Evolutionary conservation across 805 yeast genomes (phyloP).

Genomic region (Zygosaccharomyces lentus): DNA sequence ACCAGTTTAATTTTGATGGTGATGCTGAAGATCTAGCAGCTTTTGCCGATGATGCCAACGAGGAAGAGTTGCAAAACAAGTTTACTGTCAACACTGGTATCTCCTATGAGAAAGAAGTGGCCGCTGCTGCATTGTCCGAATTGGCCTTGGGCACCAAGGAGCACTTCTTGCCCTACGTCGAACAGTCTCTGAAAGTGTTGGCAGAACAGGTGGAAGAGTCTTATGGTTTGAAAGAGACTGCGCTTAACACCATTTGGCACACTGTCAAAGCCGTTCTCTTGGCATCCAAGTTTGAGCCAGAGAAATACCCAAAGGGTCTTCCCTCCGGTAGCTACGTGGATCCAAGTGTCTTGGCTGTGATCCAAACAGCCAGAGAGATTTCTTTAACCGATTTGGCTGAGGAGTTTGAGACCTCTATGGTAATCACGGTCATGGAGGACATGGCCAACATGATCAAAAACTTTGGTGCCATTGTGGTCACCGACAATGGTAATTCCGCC

Average conservation of each 20-base stretch:
- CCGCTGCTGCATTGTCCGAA: slow-evolving; percentile 85
- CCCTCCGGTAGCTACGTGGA: slow-evolving; percentile 59
- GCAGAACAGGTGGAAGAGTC: slow-evolving; percentile 76
- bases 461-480: slow-evolving; percentile 65
- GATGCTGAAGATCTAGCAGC: slow-evolving; percentile 45
- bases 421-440: slow-evolving; percentile 70
- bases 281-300: slow-evolving; percentile 45
- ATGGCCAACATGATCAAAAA: slow-evolving; percentile 61
- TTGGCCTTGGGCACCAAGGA: slow-evolving; percentile 83
- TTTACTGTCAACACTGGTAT: slow-evolving; percentile 90
- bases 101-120: slow-evolving; percentile 92
- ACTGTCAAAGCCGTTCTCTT: slow-evolving; percentile 65
- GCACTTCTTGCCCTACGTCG: slow-evolving; percentile 72
- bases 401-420: slow-evolving; percentile 82
- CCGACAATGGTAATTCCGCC: slow-evolving; percentile 54
- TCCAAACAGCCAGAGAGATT: slow-evolving; percentile 61
- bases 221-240: slow-evolving; percentile 86
- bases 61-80: slow-evolving; percentile 63
- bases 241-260: slow-evolving; percentile 78
- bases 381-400: slow-evolving; percentile 61
- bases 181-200: slow-evolving; percentile 58
- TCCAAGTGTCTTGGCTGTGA: slow-evolving; percentile 51
- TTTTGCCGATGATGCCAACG: slow-evolving; percentile 47
- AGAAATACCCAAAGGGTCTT: slow-evolving; percentile 57
- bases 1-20: slow-evolving; percentile 56